A percentile compares a stretch with the other conserved stretches of the same genome.
These are phyloP conservation scores for Sugiyamaella smithiae DNA, from an alignment of 805 yeast species.

Conservation along the genomic window DNA sequence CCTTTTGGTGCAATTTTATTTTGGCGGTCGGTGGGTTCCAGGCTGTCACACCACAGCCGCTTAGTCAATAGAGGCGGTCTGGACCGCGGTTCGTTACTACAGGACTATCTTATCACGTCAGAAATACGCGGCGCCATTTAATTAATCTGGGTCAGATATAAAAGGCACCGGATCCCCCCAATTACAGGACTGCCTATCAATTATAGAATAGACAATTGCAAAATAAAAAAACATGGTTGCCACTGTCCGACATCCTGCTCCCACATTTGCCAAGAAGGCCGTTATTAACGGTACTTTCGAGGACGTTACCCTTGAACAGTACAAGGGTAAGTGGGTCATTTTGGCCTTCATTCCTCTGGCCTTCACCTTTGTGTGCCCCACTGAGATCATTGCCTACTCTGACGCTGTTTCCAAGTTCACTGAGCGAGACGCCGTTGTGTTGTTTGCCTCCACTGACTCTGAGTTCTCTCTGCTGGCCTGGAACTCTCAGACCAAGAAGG, in stretches of 20 bases:
- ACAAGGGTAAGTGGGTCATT: constrained; percentile 97
- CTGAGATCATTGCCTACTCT: constrained; percentile 98
- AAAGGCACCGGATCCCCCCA: not conserved
- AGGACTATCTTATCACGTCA: constrained; percentile 2
- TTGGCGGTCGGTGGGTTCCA: too few relatives aligned
- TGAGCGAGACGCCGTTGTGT: constrained; percentile 80
- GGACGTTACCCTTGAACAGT: constrained; percentile 90
- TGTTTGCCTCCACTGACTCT: constrained; percentile 97
- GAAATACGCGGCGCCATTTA: constrained; percentile 1
- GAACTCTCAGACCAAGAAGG: constrained; percentile 95
- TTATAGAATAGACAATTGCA: not conserved
- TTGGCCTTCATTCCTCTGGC: constrained; percentile 98
- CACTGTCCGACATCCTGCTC: constrained; percentile 92
- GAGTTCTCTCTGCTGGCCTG: constrained; percentile 97
- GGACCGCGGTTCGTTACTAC: not conserved
- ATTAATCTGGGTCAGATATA: not conserved
- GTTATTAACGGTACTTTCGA: constrained; percentile 95
- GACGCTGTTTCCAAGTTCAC: constrained; percentile 89
- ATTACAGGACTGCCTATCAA: not conserved
- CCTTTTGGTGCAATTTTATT: too few relatives aligned
- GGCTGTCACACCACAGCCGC: too few relatives aligned
- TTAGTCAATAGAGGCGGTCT: constrained; percentile 1
- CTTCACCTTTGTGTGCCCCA: constrained; percentile 99
- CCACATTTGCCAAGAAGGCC: constrained; percentile 93
- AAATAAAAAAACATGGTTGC: constrained; percentile 63